Base-by-base conservation (phyloP, 768 basidiomycete species). In the Mycena capillaripes region DNA sequence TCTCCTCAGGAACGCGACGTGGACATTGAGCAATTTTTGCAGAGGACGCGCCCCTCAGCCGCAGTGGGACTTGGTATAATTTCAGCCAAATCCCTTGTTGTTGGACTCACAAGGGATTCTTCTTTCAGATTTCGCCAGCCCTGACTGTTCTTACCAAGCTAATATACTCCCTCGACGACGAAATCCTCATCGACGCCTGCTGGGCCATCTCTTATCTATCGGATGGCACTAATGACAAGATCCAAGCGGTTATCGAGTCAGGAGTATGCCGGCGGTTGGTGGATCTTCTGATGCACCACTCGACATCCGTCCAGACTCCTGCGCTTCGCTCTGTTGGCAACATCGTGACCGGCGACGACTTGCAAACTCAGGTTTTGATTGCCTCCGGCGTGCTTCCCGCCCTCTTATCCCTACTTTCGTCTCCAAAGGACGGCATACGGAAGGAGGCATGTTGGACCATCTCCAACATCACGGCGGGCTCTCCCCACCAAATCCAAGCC, bases 391-490 rank as follows among this genome's bases (percentile, higher is more conserved):
- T 98, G 29, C 93, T 99, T 30, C 95, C 97, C 9, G 98, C 98
- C 10, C 90, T 99, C 56, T 90, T 99, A 32, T 93, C 96, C 29
- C 88, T 99, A n/a, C 88, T 99, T 65, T 96, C 95, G 2, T 98
- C 97, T 29, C 95, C 97, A 38, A 99, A 99, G 86, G 98, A 99
- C 73, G 98, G 97, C 56, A 99, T 99, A 78, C 90, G 97, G 79
- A 99, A 99, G 87, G 97, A 99, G 83, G 97, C 98, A 23, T 99
- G 98, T 85, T 99, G 98, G 98, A 99, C 98, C 21, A 99, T 99
- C 78, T 98, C 96, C 60, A 99, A 99, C 84, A 90, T 99, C 81
- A 99, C 98, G 50, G 98, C 98, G 40, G 98, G 98, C 44, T 96
- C 95, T 53, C 96, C 98, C 30, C 92, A 93, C 77, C 98, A 99